Base-by-base conservation (phyloP, 768 basidiomycete species). In the Terana coerulea region DNA sequence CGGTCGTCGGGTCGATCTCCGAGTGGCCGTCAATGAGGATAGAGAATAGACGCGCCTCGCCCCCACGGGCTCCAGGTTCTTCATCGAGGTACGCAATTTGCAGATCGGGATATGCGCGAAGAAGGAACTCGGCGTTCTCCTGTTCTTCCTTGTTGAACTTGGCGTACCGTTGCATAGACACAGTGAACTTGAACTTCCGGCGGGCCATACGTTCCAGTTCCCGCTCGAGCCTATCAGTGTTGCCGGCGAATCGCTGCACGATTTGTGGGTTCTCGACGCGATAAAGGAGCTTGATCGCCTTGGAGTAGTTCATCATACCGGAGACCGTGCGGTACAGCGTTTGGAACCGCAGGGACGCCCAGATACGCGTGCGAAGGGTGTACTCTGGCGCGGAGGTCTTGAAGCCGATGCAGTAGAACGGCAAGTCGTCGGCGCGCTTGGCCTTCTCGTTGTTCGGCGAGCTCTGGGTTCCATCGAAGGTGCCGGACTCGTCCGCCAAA, bases 251-350 rank as follows among this genome's bases (percentile, higher is more conserved):
- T 54, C 83, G 81, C 65, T 98, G 93, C 1, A 99, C 97, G 50
- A 98, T 88, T 67, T 93, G 92, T 7, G 97, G 97, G 69, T 98
- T 98, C 72, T 98, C 97, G 55, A 99, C 95, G 30, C 97, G 91
- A 69, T 98, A 98, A 17, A 98, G 80, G 31, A 99, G 80, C 70
- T 99, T 99, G 84, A 99, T 95, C 22, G 97, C 97, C 73, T 99
- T 99, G 63, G 93, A 89, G 72, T 99, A 99, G 74, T 99, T 98
- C 97, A 99, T 98, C 92, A 99, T 98, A 55, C 97, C 97, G 4
- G 97, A 98, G 17, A 98, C 93, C 10, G 97, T 99, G 56, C 97
- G 87, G 70, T 99, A 99, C 28, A 99, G 81, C 0, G 97, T 99
- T 72, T 99, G 97, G 5, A 95, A 95, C 48, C 97, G 91, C 24